A percentile compares a stretch with the other conserved stretches of the same genome.
phyloP scores from a whole-genome alignment of 139 green algal species.

The Bryopsis sp. region DNA sequence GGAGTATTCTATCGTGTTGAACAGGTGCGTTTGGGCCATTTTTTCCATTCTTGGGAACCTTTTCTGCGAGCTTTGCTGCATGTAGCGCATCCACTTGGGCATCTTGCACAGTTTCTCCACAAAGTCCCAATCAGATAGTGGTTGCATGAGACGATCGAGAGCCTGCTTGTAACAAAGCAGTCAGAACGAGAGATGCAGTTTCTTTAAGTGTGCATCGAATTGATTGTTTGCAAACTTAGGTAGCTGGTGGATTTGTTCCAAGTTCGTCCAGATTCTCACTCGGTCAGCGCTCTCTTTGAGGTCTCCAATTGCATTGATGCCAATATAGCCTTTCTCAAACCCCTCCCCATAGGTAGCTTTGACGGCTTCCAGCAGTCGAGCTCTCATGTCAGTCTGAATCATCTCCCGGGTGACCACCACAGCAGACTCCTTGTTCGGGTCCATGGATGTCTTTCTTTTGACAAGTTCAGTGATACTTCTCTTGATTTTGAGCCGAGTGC shows the following conservation, averaged over 20 bases:
- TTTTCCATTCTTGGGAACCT: background rate
- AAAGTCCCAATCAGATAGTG: background rate
- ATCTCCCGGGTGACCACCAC: constrained; percentile 15
- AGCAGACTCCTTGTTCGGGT: background rate
- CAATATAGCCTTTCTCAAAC: constrained; percentile 16
- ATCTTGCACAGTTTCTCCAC: background rate
- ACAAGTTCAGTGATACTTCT: background rate
- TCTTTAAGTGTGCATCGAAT: too few species aligned
- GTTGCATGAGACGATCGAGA: background rate
- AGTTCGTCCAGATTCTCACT: too few species aligned
- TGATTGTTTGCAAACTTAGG: too few species aligned
- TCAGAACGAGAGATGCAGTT: too few species aligned
- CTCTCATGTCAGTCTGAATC: constrained; percentile 1
- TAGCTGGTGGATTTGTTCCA: too few species aligned
- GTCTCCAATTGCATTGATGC: background rate
- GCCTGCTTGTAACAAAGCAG: too few species aligned
- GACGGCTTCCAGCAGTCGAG: background rate
- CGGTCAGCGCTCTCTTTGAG: constrained; percentile 9
- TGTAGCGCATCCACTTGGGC: background rate
- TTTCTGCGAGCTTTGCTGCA: background rate
- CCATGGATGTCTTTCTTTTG: background rate
- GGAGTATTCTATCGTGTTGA: constrained; percentile 17
- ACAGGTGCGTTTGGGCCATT: constrained; percentile 12
- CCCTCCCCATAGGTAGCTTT: constrained; percentile 7
- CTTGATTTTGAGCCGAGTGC: background rate